Percentiles rank a stretch among this genome's conserved stretches.
These are phyloP conservation scores for Sungouiozyma intestinalis DNA, from an alignment of 805 yeast genomes.

Conservation along the genomic window DNA sequence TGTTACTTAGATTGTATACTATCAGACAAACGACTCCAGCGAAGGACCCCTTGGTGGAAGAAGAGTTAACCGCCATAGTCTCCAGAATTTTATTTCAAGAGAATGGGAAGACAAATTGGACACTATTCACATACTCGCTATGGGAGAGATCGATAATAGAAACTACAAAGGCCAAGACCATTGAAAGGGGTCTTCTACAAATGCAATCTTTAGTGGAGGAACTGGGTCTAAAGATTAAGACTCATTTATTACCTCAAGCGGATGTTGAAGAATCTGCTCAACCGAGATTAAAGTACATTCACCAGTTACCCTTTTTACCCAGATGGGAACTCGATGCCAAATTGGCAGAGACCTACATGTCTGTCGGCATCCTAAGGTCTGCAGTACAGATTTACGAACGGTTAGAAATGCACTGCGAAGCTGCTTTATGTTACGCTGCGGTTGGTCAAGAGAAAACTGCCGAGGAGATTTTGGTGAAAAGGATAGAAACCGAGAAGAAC, in stretches of 20 bases:
- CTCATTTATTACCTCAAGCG: slow-evolving; percentile 42
- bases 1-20: slow-evolving; percentile 56
- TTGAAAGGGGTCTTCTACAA: slow-evolving; percentile 89
- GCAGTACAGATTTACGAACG: slow-evolving; percentile 86
- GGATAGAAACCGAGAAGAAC: slow-evolving; percentile 47
- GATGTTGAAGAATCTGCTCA: slow-evolving; percentile 30
- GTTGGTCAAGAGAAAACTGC: slow-evolving; percentile 68
- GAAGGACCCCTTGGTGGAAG: slow-evolving; percentile 60
- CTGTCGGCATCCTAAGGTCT: slow-evolving; percentile 72
- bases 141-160: slow-evolving; percentile 89
- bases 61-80: slow-evolving; percentile 71
- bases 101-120: slow-evolving; percentile 40
- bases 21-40: slow-evolving; percentile 63
- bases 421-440: slow-evolving; percentile 84
- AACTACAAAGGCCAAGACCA: slow-evolving; percentile 68
- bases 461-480: slow-evolving; percentile 41
- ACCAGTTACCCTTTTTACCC: slow-evolving; percentile 67
- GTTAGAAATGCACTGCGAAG: slow-evolving; percentile 64
- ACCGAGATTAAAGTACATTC: slow-evolving; percentile 57
- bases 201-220: slow-evolving; percentile 89
- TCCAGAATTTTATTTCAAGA: slow-evolving; percentile 53
- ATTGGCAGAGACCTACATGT: slow-evolving; percentile 78
- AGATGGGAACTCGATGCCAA: slow-evolving; percentile 76
- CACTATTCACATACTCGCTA: slow-evolving; percentile 65
- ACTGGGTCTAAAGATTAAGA: slow-evolving; percentile 54